Conservation (phyloP, 192 early-diverging fungal genomes). For the Paraglomus brasilianum region DNA sequence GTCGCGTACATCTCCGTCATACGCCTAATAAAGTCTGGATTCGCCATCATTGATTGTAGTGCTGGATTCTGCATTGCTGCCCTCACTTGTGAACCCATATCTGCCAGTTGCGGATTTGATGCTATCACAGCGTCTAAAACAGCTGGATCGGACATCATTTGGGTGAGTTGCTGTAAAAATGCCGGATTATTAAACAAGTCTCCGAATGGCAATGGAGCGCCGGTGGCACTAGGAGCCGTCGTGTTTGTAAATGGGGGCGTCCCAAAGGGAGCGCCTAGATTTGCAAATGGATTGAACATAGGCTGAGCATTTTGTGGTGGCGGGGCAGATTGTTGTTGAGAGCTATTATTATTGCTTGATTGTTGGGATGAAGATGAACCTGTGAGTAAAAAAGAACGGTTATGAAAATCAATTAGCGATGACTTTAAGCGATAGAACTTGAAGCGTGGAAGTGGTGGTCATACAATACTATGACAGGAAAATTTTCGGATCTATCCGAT, state of each 20-base stretch:
- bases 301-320: not conserved
- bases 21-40: constrained; percentile 78
- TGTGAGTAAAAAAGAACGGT: not conserved
- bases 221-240: constrained; percentile 66
- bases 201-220: constrained; percentile 53
- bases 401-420: no score
- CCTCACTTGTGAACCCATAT: constrained; percentile 85
- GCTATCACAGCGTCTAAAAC: constrained; percentile 82
- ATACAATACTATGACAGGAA: no score
- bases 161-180: constrained; percentile 78
- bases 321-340: not conserved
- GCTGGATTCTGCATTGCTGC: constrained; percentile 78
- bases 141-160: constrained; percentile 80
- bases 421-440: no score
- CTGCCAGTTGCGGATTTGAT: constrained; percentile 76
- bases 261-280: constrained; percentile 21
- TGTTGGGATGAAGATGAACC: constrained; percentile 21
- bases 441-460: no score
- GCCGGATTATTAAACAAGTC: constrained; percentile 81
- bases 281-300: constrained; percentile 44
- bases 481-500: no score
- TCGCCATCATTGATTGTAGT: constrained; percentile 77
- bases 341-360: constrained; percentile 14
- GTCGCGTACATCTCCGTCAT: constrained; percentile 64
- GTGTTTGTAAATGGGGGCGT: constrained; percentile 36